Base-by-base conservation (phyloP, 208 protist species). In the Trypanosoma platydactyli region DNA sequence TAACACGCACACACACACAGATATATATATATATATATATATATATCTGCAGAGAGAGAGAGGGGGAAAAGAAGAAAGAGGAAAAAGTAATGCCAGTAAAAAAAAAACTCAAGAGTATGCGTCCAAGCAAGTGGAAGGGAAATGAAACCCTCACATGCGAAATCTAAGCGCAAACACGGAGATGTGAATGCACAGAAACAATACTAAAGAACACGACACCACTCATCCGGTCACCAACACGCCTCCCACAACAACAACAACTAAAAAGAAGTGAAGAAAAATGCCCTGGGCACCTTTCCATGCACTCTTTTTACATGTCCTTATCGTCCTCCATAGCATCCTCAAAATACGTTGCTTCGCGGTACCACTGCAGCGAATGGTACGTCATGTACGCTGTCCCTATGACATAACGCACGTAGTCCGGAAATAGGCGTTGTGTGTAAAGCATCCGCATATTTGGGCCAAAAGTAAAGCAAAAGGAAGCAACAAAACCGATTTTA, bases 261-360 rank as follows among this genome's bases (percentile, higher is more conserved):
- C n/a, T 35, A 16, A 56, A 65, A 66, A 33, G 67, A 55, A 22
- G 29, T 24, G 56, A 49, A 71, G 41, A 41, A 45, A 71, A 44
- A n/a, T 7, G 44, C 25, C 44, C 15, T 40, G 24, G 16, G 9
- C 41, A 18, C 30, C 33, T 16, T 16, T 27, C n/a, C 16, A 41
- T 40, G 50, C 24, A 59, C 24, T 71, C 50, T 77, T 38, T 69
- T 82, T 55, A 62, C 40, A 81, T 76, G 20, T 80, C 83, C 3
- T 77, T 73, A 5, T 38, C 74, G 42, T 90, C 88, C 51, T 94
- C 88, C 25, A 73, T 68, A 13, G 88, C 88, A 77, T 94, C 88
- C 51, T 94, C 85, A 65, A 88, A 91, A 46, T 74, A 74, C 24
- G 76, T 53, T 30, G 33, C 20, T 24, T 66, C 73, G 16, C 64